Base-by-base conservation (phyloP, 805 yeast species). In the Candida sanyiensis region DNA sequence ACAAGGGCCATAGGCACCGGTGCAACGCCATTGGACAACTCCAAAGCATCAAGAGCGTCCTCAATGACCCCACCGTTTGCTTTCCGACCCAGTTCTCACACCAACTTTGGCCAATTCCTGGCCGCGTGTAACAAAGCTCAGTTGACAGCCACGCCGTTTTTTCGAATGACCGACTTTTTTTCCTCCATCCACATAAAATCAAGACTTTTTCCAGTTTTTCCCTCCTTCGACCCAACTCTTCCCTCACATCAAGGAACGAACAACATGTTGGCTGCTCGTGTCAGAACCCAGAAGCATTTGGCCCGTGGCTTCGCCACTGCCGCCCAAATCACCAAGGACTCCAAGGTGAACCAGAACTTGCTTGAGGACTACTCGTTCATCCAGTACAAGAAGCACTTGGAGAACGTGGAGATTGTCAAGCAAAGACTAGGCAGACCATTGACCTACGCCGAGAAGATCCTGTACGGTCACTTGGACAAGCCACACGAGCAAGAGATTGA, bases 381-480 rank as follows among this genome's bases (percentile, higher is more conserved):
- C 64, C 82, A 87, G 65, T 90, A 90, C 78, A 88, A 88, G 73
- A 75, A 85, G 64, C 85, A 89, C 59, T 67, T 85, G 54, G 95
- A 88, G 70, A 87, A 84, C 61, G 81, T 93, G 51, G 75, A 84
- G 56, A 83, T 87, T 54, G 95, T 86, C 56, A 80, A 80, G 67
- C 70, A 77, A 57, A 78, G 95, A 67, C 73, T 86, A 52, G 73
- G 75, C 57, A 80, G 94, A 64, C 97, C 97, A 28, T 75, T 90
- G 57, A 90, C 97, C 38, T 80, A 86, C 59, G 97, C 96, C 48
- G 97, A 90, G 72, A 90, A 90, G 73, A 77, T 90, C 51, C 73
- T 90, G 51, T 93, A 90, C 69, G 90, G 96, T 49, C 97, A 90
- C 70, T 75, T 90, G 63, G 96, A 84, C 59, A 77, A 90, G 58